These are phyloP conservation scores for Pichia sp. DNA, from an alignment of 1,139 yeast species.

Conservation along the genomic window DNA sequence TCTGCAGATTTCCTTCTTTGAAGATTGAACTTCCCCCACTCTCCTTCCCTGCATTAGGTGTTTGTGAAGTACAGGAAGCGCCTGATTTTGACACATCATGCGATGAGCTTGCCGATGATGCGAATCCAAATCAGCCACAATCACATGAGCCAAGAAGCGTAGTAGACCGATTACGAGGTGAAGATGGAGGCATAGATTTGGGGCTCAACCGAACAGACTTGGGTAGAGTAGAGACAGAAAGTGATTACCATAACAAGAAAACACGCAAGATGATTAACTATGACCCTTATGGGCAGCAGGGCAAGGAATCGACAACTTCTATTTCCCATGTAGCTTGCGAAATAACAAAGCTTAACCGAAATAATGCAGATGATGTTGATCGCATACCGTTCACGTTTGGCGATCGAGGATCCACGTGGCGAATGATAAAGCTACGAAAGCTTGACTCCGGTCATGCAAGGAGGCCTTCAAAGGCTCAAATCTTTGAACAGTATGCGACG, in stretches of 20 bases:
- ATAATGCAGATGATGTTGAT: neutral
- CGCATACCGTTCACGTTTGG: conserved; percentile 31
- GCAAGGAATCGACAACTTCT: neutral
- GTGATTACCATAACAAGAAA: neutral
- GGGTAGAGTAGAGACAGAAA: neutral
- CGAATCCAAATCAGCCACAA: conserved; percentile 19
- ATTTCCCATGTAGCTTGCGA: neutral
- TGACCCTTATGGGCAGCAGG: neutral
- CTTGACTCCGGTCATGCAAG: conserved; percentile 7
- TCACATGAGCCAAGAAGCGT: conserved; percentile 11
- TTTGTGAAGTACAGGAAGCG: conserved; percentile 23
- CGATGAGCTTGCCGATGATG: conserved; percentile 18
- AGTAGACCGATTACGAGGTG: conserved; percentile 12
- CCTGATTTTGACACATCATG: conserved; percentile 25
- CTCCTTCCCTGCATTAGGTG: conserved; percentile 14
- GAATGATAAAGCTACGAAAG: conserved; percentile 33
- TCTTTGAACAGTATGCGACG: conserved; percentile 17
- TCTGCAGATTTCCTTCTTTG: neutral
- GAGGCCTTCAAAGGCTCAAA: conserved; percentile 16
- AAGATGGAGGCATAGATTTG: conserved; percentile 17
- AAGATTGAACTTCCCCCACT: neutral
- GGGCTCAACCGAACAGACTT: conserved; percentile 13
- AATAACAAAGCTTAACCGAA: neutral
- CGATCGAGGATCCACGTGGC: conserved; percentile 36
- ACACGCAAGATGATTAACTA: conserved; percentile 14